A percentile compares a stretch with the other conserved stretches of the same genome.
These are phyloP conservation scores for Citrus medica DNA, from an alignment of 345 rosid genomes.

Conservation along the genomic window DNA sequence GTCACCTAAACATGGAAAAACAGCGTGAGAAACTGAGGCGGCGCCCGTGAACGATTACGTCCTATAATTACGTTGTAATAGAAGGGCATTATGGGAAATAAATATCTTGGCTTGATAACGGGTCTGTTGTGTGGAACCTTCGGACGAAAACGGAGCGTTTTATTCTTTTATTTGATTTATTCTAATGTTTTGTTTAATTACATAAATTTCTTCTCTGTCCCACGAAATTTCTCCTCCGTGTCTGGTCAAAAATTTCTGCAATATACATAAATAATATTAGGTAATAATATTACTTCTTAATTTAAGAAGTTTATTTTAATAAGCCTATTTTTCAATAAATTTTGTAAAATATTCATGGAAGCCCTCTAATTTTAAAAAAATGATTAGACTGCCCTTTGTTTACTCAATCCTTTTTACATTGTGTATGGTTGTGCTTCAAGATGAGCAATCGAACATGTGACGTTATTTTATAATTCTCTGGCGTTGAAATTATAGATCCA, in stretches of 20 bases:
- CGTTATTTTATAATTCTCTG: too few relatives aligned
- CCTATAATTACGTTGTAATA: neutral
- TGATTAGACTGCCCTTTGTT: too few relatives aligned
- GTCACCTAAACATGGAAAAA: neutral
- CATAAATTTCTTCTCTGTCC: neutral
- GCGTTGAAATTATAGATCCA: too few relatives aligned
- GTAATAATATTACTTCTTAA: too few relatives aligned
- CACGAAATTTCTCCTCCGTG: neutral
- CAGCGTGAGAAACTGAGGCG: neutral
- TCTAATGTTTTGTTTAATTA: neutral
- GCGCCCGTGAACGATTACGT: neutral
- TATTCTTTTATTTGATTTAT: neutral
- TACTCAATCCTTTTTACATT: too few relatives aligned
- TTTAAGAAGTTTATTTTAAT: too few relatives aligned
- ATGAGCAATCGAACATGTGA: too few relatives aligned
- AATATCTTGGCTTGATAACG: neutral
- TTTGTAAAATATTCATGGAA: too few relatives aligned
- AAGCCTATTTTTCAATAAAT: too few relatives aligned
- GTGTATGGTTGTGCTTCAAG: accelerated
- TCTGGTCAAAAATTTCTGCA: neutral
- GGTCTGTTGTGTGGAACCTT: neutral
- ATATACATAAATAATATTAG: too few relatives aligned
- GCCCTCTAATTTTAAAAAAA: too few relatives aligned
- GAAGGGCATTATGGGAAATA: neutral
- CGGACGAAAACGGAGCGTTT: neutral